Conservation (phyloP, 2,329 filamentous ascomycete species). For the Fusarium sp. region DNA sequence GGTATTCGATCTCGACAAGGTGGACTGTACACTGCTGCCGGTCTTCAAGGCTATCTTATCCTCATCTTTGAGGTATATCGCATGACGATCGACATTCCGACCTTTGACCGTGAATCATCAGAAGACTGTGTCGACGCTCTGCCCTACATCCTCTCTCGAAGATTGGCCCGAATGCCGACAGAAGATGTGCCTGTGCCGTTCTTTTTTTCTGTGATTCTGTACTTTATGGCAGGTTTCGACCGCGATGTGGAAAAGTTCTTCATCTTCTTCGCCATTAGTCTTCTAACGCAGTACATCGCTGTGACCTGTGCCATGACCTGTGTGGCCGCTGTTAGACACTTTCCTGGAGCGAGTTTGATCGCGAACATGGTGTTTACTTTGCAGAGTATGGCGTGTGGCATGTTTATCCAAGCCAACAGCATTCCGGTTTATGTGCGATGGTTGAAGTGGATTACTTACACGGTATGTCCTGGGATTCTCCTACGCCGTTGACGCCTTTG, state of each 20-base stretch:
- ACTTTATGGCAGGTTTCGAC: constrained; percentile 83
- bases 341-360: constrained; percentile 77
- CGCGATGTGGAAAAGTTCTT: constrained; percentile 74
- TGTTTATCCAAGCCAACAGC: constrained; percentile 78
- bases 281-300: constrained; percentile 79
- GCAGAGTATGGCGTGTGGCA: constrained; percentile 80
- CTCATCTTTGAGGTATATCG: constrained; percentile 82
- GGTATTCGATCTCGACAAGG: constrained; percentile 81
- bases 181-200: constrained; percentile 81
- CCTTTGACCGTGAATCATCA: constrained; percentile 80
- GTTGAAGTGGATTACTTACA: constrained; percentile 76
- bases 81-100: constrained; percentile 77
- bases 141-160: constrained; percentile 76
- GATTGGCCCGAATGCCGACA: constrained; percentile 74
- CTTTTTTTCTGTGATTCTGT: constrained; percentile 77
- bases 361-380: constrained; percentile 79
- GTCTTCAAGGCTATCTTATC: constrained; percentile 81
- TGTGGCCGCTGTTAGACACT: constrained; percentile 73
- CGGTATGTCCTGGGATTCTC: constrained; percentile 51
- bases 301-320: constrained; percentile 78
- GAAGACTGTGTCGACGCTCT: constrained; percentile 78
- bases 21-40: constrained; percentile 77
- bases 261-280: constrained; percentile 74
- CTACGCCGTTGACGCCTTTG: background rate
- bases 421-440: constrained; percentile 84